A percentile compares a stretch with the other conserved stretches of the same genome.
Conservation (phyloP, 192 early-diverging fungal genomes). For the Backusella psychrophila region DNA sequence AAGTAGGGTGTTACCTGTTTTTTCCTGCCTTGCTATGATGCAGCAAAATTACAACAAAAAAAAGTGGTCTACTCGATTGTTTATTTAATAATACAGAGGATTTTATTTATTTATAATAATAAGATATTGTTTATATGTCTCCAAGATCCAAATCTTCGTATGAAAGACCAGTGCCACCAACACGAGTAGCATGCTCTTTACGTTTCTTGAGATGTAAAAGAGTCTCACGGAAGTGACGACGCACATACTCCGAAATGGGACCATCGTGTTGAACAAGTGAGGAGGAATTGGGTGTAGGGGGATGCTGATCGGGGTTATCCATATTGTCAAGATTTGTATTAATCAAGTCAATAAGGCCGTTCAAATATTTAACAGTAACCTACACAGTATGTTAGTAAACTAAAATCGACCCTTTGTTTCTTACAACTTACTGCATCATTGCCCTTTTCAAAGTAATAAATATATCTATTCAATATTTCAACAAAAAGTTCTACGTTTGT, state of each 20-base stretch:
- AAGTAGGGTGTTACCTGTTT: no score
- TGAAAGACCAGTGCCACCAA: background rate
- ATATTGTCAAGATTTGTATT: constrained; percentile 77
- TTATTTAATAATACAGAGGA: background rate
- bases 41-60: no score
- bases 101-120: background rate
- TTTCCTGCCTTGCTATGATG: no score
- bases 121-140: background rate
- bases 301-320: constrained; percentile 70
- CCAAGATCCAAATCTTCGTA: constrained; percentile 12
- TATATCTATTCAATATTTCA: constrained; percentile 93
- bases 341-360: constrained; percentile 92
- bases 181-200: constrained; percentile 17
- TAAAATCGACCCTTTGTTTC: background rate
- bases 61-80: no score
- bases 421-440: constrained; percentile 74
- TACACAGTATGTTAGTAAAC: constrained; percentile 26
- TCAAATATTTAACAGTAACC: constrained; percentile 91
- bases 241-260: constrained; percentile 62
- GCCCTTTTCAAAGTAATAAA: constrained; percentile 93
- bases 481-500: constrained; percentile 94
- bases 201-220: constrained; percentile 56
- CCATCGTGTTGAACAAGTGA: constrained; percentile 61
- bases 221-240: constrained; percentile 69
- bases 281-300: constrained; percentile 59